Percentiles rank a stretch among this genome's conserved stretches.
Evolutionary conservation across 2,329 filamentous ascomycete genomes (phyloP).

Genomic region (Fonsecaea erecta): DNA sequence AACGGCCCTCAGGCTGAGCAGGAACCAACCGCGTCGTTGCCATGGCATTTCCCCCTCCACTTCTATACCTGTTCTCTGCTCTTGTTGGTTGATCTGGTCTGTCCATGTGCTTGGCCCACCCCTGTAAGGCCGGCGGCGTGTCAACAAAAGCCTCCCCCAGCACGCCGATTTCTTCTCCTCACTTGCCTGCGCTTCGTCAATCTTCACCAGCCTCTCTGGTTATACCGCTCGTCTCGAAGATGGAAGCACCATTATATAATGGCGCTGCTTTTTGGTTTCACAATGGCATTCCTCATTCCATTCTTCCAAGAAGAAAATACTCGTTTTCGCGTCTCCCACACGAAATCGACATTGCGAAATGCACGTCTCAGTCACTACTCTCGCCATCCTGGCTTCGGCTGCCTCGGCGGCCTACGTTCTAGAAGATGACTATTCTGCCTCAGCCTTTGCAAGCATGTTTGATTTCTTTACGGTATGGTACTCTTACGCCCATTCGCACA

Average conservation of each 20-base stretch:
- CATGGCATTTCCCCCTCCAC: conserved; percentile 21
- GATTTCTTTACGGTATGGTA: conserved; percentile 53
- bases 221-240: conserved; percentile 5
- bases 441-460: conserved; percentile 58
- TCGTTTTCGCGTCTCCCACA: neutral
- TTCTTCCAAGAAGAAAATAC: neutral
- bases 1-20: conserved; percentile 12
- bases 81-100: conserved; percentile 15
- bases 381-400: conserved; percentile 22
- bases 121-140: neutral
- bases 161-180: conserved; percentile 19
- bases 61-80: conserved; percentile 23
- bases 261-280: conserved; percentile 2
- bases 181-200: conserved; percentile 1
- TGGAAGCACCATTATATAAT: conserved; percentile 23
- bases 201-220: conserved; percentile 27
- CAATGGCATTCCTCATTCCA: conserved; percentile 20
- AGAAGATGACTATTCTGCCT: conserved; percentile 54
- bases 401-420: conserved; percentile 47
- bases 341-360: conserved; percentile 17
- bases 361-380: conserved; percentile 22
- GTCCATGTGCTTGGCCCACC: neutral
- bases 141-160: conserved; percentile 22
- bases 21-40: conserved; percentile 24
- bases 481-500: conserved; percentile 20